These are phyloP conservation scores for Solanum lignicaule DNA, from an alignment of 257 asterid species.

Conservation along the genomic window DNA sequence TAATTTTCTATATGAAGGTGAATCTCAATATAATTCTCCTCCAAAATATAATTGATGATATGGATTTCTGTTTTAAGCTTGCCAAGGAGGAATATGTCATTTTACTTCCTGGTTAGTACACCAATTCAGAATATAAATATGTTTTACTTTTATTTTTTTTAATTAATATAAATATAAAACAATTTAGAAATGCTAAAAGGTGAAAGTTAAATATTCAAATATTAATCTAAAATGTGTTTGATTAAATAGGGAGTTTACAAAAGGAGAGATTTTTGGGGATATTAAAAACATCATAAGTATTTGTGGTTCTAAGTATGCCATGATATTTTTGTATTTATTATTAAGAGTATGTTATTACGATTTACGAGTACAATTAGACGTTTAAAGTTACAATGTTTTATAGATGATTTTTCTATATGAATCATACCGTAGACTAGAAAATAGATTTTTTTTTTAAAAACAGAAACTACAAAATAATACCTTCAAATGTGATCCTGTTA, in stretches of 20 bases:
- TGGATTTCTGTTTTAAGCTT: slow-evolving; percentile 57
- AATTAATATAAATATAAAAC: neutral
- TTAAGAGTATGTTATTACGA: neutral
- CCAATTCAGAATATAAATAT: neutral
- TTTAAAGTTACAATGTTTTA: neutral
- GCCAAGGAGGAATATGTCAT: slow-evolving; percentile 79
- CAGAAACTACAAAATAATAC: neutral
- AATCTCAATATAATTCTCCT: slow-evolving; percentile 39
- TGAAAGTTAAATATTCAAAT: neutral
- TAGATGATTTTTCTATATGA: neutral
- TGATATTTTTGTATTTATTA: neutral
- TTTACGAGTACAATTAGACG: neutral
- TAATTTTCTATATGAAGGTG: slow-evolving; percentile 24
- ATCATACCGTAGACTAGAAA: neutral
- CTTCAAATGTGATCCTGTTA: neutral
- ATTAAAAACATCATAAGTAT: neutral
- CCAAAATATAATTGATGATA: slow-evolving; percentile 54
- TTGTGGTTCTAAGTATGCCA: neutral
- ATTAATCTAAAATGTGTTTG: neutral
- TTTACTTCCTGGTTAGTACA: slow-evolving; percentile 64
- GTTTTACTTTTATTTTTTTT: neutral
- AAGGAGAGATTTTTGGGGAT: neutral
- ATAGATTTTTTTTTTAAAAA: neutral
- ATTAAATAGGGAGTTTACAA: neutral
- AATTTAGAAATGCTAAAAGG: neutral